A percentile compares a stretch with the other conserved stretches of the same genome.
Conservation (phyloP, 352 stramenopile genomes). For the Pythium monospermum region DNA sequence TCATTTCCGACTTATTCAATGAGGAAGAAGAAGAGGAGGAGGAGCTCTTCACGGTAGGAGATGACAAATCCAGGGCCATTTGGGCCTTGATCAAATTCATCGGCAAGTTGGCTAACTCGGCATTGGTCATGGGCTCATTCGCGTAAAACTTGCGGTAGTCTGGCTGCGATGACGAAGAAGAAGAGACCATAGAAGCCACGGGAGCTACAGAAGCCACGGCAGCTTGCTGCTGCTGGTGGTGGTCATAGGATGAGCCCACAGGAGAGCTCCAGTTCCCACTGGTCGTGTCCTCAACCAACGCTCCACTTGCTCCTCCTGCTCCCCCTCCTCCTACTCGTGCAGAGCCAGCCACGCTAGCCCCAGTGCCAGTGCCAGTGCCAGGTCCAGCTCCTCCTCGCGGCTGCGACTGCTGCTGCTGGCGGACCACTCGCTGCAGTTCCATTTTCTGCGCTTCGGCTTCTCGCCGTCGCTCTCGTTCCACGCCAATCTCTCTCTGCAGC, state of each 20-base stretch:
- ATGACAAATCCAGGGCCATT: conserved; percentile 50
- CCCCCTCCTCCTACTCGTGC: background rate
- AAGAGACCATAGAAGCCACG: too few species aligned
- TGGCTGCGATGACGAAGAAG: background rate
- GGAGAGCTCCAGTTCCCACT: too few species aligned
- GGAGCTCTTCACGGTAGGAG: too few species aligned
- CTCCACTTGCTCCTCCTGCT: background rate
- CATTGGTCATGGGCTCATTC: conserved; percentile 58
- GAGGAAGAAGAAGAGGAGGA: too few species aligned
- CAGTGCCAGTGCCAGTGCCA: too few species aligned
- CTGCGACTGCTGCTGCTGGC: conserved; percentile 23
- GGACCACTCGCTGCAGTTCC: conserved; percentile 42
- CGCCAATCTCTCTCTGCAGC: conserved; percentile 47
- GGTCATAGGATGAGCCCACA: too few species aligned
- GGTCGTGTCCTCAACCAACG: too few species aligned
- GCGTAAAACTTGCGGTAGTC: conserved; percentile 63
- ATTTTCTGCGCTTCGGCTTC: conserved; percentile 59
- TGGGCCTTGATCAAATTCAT: conserved; percentile 73
- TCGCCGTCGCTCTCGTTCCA: conserved; percentile 49
- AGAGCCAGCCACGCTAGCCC: background rate
- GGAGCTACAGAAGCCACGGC: too few species aligned
- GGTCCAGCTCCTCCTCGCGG: background rate
- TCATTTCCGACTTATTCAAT: too few species aligned
- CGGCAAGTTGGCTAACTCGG: conserved; percentile 57
- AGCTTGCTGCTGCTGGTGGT: background rate